Evolutionary conservation across 2,329 filamentous ascomycete species (phyloP), one percentile per base, ranked within the genome.

Genomic region (Septoria petroselini): DNA sequence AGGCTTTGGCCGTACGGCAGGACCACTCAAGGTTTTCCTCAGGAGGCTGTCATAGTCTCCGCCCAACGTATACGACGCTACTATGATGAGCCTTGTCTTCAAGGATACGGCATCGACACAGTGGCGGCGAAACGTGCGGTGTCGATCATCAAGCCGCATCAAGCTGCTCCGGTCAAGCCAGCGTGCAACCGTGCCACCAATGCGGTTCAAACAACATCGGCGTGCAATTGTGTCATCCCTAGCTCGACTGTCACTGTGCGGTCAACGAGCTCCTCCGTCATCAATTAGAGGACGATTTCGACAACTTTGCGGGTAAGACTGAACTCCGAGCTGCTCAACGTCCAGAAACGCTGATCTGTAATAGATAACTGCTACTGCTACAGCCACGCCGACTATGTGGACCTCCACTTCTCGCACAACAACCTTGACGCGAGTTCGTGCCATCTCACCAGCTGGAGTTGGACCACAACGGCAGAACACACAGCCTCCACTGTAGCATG

Each of bases 151-250:
- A 30, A 30, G 25, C 11, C 40, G 15, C 40, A 25, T 21, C 40
- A 42, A 42, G 40, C 40, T 7, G 40, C 40, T 8, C 40, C 27
- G 4, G 19, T 8, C 40, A 42, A 42, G 18, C 40, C 40, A 7
- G 17, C 18, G 7, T 35, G 41, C n/a, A 27, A 19, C 12, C 4
- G 17, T 5, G 29, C 41, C 12, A 44, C 17, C 29, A 44, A 35
- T 25, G 30, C 30, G 12, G 40, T 25, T 15, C 40, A 42, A 25
- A 42, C 40, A 7, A 44, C 41, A 21, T 33, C 41, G 9, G 41
- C 41, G 15, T 44, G 41, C 30, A 44, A 31, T n/a, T 44, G 41
- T 9, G 41, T 44, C 11, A 44, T 44, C 19, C 41, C 41, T 9
- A 44, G 41, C 30, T 44, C 41, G n/a, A 44, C 41, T 21, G 19